Evolutionary conservation across 768 basidiomycete genomes (phyloP), one percentile per base, ranked within the genome.

Genomic region (Tricholoma matsutake): DNA sequence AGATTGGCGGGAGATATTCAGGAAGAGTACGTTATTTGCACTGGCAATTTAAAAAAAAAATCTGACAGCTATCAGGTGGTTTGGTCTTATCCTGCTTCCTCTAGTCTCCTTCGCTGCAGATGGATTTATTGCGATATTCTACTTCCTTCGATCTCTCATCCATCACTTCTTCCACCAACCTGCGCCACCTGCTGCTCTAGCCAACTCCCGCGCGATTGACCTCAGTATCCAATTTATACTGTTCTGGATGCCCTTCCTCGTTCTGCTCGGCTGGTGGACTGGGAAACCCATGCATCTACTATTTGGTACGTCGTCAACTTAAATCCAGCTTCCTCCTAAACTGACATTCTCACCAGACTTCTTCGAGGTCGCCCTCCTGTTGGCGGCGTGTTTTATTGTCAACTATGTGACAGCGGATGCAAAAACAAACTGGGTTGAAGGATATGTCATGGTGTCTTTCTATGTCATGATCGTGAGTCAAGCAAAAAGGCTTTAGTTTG

Each of bases 391-490:
- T 67, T 90, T 91, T 76, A 73, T 91, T 53, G 89, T 91, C 56
- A 92, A 92, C 72, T 90, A 88, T 67, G 86, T 91, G 56, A 90
- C 89, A 11, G 86, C 87, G 0, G 89, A 91, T 68, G 76, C 84
- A 13, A 90, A 91, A 72, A 91, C 90, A 3, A 91, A 91, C 66
- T 91, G 89, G 88, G 84, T 81, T 1, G 89, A 91, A 73, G 88
- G 90, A 14, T 77, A 79, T 47, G 80, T 84, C 18, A 81, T 91
- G 80, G 75, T 90, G 28, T 68, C 82, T 28, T 88, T 89, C 71
- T 91, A 90, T 68, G 52, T 79, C 54, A 87, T 90, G 82, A 86
- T 87, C 58, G 88, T 81, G 57, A 61, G 75, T 71, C 14, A 39
- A 22, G 13, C 5, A 34, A 22, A 34, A 22, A 37, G 16, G 39